A percentile compares a stretch with the other conserved stretches of the same genome.
Conservation (phyloP, 495 filamentous ascomycete species). For the Trichoderma erinaceum region DNA sequence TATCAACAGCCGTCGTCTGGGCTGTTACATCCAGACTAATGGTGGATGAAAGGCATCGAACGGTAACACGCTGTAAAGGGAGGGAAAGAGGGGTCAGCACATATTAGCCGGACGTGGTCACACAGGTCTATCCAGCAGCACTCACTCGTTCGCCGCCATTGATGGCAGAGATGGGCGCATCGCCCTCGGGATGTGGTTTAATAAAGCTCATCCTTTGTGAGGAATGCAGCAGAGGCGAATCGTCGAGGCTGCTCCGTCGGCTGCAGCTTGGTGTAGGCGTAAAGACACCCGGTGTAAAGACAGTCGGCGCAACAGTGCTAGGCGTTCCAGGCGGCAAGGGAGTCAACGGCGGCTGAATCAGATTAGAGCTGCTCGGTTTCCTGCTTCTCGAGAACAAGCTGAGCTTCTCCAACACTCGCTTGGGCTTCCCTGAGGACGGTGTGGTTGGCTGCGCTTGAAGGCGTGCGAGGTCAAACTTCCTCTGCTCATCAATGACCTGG, state of each 20-base stretch:
- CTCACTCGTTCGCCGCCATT: slow-evolving; percentile 69
- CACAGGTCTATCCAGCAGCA: background rate
- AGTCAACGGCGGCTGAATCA: background rate
- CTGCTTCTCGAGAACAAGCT: slow-evolving; percentile 30
- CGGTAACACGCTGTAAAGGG: slow-evolving; percentile 49
- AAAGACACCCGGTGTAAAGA: slow-evolving; percentile 21
- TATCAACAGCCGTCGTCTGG: slow-evolving; percentile 66
- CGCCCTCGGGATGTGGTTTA: slow-evolving; percentile 51
- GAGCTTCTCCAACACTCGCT: slow-evolving; percentile 36
- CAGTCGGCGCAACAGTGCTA: slow-evolving; percentile 19
- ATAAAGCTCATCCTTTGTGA: slow-evolving; percentile 22
- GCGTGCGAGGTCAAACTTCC: slow-evolving; percentile 40
- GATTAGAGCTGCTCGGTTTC: slow-evolving; percentile 22
- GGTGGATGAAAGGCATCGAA: slow-evolving; percentile 58
- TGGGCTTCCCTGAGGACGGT: slow-evolving; percentile 22
- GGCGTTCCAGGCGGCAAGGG: slow-evolving; percentile 19
- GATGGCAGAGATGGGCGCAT: slow-evolving; percentile 78
- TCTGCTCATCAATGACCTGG: slow-evolving; percentile 39
- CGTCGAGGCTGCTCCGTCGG: slow-evolving; percentile 19
- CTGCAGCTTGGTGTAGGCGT: slow-evolving; percentile 18
- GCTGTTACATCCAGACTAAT: slow-evolving; percentile 62
- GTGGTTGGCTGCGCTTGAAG: slow-evolving; percentile 37
- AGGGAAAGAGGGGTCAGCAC: slow-evolving; percentile 3
- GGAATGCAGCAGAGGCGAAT: background rate
- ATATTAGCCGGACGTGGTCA: background rate